Evolutionary conservation across 208 protist species (phyloP), one percentile per base, ranked within the genome.

Genomic region (Jaenimonas drosophilae): DNA sequence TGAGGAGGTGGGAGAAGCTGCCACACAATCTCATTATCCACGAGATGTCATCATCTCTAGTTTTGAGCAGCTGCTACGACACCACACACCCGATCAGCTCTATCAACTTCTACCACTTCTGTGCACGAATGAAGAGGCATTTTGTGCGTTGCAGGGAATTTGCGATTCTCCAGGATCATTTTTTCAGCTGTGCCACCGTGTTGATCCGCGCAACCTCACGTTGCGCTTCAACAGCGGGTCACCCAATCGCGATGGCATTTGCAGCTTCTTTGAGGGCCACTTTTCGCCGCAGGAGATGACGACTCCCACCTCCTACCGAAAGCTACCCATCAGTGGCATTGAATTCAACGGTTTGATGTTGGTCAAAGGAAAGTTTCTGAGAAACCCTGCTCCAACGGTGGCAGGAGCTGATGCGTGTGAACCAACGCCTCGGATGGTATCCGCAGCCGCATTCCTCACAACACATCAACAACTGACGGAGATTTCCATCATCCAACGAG

Each of bases 61-160:
- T 52, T 89, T 85, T 62, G 56, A 56, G 16, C 64, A 71, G 3
- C 56, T 92, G 1, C 44, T 54, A 20, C 23, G 47, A 4, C 54
- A 87, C 37, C 84, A 92, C 64, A 64, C 78, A 41, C 76, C 78
- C 12, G 71, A 88, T 57, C 82, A 75, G 31, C 56, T 76, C 53
- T 92, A 92, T 59, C 64, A 77, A 37, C 71, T 92, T 1, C 50
- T 92, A 46, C 83, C 83, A 20, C 58, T 91, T n/a, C 45, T 85
- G 25, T 79, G 72, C 52, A 51, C 64, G 3, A 59, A 79, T 29
- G 49, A 69, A 31, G 78, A 86, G 40, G 49, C 78, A 2, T 88
- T 91, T 50, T 56, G 64, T 1, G 75, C 63, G n/a, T 36, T 88
- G 62, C 83, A 84, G 50, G 59, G 55, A 4, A 55, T 88, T 14